Evolutionary conservation across 345 rosid species (phyloP).

Genomic region (Sisymbrium irio): DNA sequence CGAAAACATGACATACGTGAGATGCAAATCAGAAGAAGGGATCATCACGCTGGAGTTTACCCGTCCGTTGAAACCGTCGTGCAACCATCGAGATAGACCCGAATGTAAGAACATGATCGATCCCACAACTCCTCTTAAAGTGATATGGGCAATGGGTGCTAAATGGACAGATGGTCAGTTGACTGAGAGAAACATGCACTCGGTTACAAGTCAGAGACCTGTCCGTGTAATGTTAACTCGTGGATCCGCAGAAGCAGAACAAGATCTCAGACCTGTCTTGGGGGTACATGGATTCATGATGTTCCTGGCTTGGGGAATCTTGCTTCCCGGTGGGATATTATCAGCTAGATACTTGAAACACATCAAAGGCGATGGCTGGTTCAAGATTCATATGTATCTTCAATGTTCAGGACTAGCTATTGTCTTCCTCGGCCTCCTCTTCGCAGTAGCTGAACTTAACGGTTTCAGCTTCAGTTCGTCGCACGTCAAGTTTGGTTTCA

Average conservation of each 20-base stretch:
- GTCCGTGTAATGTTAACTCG: slow-evolving; percentile 68
- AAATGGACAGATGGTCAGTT: slow-evolving; percentile 71
- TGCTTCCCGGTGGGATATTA: slow-evolving; percentile 87
- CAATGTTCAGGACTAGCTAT: slow-evolving; percentile 89
- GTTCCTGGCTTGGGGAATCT: slow-evolving; percentile 99
- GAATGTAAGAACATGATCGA: slow-evolving; percentile 87
- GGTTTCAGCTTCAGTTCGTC: slow-evolving; percentile 65
- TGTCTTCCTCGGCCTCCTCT: slow-evolving; percentile 76
- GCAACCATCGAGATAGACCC: slow-evolving; percentile 46
- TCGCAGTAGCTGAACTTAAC: slow-evolving; percentile 87
- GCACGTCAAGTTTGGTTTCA: slow-evolving; percentile 80
- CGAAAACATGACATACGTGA: slow-evolving; percentile 76
- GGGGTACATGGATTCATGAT: slow-evolving; percentile 99
- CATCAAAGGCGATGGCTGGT: slow-evolving; percentile 96
- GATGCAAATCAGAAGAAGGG: slow-evolving; percentile 90
- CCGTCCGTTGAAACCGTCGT: slow-evolving; percentile 64
- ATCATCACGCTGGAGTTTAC: slow-evolving; percentile 91
- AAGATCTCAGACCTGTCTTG: slow-evolving; percentile 82
- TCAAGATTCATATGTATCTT: slow-evolving; percentile 80
- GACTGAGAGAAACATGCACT: slow-evolving; percentile 91
- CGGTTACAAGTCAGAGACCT: slow-evolving; percentile 83
- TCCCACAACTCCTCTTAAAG: slow-evolving; percentile 88
- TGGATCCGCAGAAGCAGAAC: slow-evolving; percentile 93
- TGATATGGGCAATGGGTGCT: slow-evolving; percentile 95
- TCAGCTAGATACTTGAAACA: slow-evolving; percentile 90